Evolutionary conservation across 2,329 filamentous ascomycete genomes (phyloP).

Genomic region (Thelonectria rubi): DNA sequence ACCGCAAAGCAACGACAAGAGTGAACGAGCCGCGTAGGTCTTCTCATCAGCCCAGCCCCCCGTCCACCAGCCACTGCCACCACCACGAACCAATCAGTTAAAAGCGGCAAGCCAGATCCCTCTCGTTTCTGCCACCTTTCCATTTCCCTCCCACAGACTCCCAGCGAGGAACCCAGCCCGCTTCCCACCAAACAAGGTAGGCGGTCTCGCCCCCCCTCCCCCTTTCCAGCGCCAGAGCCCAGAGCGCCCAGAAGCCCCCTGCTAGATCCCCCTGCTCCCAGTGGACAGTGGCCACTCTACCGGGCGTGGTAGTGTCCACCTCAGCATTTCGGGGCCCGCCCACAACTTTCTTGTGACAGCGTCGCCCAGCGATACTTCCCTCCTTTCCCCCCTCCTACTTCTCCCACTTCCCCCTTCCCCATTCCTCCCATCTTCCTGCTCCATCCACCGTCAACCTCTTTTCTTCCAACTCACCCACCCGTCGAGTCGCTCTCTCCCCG

Average conservation of each 20-base stretch:
- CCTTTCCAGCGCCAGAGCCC: conserved; percentile 9
- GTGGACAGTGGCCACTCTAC: conserved; percentile 25
- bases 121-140: conserved; percentile 38
- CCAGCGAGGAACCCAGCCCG: conserved; percentile 19
- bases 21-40: conserved; percentile 8
- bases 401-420: conserved; percentile 39
- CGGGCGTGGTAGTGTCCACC: conserved; percentile 39
- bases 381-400: conserved; percentile 43
- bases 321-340: conserved; percentile 47
- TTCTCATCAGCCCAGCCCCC: conserved; percentile 29
- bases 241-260: conserved; percentile 16
- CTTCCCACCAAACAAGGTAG: conserved; percentile 38
- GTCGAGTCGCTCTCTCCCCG: conserved; percentile 43
- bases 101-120: conserved; percentile 45
- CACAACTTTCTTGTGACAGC: conserved; percentile 49
- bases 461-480: conserved; percentile 33
- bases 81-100: conserved; percentile 49
- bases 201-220: conserved; percentile 38
- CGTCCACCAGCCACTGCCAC: conserved; percentile 34
- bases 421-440: conserved; percentile 42
- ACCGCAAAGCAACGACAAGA: background rate
- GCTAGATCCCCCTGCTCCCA: conserved; percentile 24
- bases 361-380: conserved; percentile 48
- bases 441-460: conserved; percentile 44
- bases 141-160: conserved; percentile 19